phyloP scores from a whole-genome alignment of 371 early-diverging fungal genomes.

The Massospora cicadina region DNA sequence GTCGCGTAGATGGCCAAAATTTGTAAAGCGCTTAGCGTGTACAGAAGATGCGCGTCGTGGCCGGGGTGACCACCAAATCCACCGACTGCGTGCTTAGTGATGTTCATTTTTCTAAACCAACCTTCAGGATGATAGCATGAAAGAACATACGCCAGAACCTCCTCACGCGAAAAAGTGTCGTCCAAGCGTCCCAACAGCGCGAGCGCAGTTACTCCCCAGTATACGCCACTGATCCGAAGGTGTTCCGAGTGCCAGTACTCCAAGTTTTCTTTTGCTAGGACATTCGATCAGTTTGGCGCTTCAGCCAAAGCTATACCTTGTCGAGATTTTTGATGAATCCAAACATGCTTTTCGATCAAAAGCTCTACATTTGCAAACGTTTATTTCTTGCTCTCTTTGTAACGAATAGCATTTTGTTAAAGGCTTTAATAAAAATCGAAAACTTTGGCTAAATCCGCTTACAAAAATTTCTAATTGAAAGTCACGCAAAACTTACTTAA shows the following conservation, averaged over 20 bases:
- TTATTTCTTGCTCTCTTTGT: no score
- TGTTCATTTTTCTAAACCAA: conserved; percentile 6
- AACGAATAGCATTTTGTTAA: no score
- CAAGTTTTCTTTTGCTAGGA: conserved; percentile 48
- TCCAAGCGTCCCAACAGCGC: conserved; percentile 39
- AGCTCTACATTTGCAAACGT: neutral
- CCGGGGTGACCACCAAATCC: conserved; percentile 82
- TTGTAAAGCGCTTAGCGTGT: conserved; percentile 91
- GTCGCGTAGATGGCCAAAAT: conserved; percentile 70
- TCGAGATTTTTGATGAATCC: neutral
- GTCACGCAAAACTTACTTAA: no score
- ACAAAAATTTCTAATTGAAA: no score
- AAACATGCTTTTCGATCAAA: neutral
- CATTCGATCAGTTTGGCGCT: neutral
- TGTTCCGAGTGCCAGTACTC: conserved; percentile 91
- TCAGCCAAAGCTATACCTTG: neutral
- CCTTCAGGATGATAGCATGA: conserved; percentile 64
- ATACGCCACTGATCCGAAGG: conserved; percentile 75
- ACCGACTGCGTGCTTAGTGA: conserved; percentile 24
- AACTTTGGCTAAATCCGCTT: no score
- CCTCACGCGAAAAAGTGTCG: conserved; percentile 46
- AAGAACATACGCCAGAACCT: conserved; percentile 57
- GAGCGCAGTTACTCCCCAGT: conserved; percentile 86
- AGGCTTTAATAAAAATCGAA: no score
- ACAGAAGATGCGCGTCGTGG: conserved; percentile 85